Percentiles rank a stretch among this genome's conserved stretches.
Conservation (phyloP, 805 yeast species). For the Limtongia smithiae region DNA sequence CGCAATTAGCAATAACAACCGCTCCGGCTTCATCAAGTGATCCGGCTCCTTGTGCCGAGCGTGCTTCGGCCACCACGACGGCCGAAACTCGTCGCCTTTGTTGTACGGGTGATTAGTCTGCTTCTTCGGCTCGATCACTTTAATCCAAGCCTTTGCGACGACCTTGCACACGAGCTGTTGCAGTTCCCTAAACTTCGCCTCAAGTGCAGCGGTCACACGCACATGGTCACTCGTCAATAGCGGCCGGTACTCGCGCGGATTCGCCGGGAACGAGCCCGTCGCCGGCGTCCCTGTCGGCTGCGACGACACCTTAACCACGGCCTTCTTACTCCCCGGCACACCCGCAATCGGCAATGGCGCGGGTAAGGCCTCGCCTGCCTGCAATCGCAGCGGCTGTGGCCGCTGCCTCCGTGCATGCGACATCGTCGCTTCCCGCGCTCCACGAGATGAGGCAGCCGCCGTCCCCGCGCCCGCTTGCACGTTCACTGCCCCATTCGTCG, state of each 20-base stretch:
- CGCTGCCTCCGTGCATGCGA: background rate
- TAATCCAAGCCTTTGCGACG: slow-evolving; percentile 67
- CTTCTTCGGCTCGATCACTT: slow-evolving; percentile 60
- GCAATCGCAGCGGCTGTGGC: background rate
- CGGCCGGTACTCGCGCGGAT: slow-evolving; percentile 12
- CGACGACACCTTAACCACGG: background rate
- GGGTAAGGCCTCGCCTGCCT: background rate
- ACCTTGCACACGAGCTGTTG: slow-evolving; percentile 57
- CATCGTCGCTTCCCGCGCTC: background rate
- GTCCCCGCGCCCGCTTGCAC: background rate
- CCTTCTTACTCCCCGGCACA: too few relatives aligned
- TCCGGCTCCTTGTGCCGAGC: slow-evolving; percentile 70
- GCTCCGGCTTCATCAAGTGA: slow-evolving; percentile 58
- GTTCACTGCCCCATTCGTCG: background rate
- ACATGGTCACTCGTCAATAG: slow-evolving; percentile 9
- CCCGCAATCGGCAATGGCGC: background rate
- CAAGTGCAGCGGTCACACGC: slow-evolving; percentile 15
- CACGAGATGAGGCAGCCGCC: background rate
- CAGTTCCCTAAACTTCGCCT: slow-evolving; percentile 31
- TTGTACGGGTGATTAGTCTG: slow-evolving; percentile 64
- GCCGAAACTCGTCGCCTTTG: slow-evolving; percentile 47
- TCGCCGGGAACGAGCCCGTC: too few relatives aligned
- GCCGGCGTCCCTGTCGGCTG: background rate
- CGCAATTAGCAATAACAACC: slow-evolving; percentile 48
- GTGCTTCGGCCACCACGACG: slow-evolving; percentile 67